phyloP scores from a whole-genome alignment of 2,329 filamentous ascomycete genomes.

The Colletotrichum plurivorum region DNA sequence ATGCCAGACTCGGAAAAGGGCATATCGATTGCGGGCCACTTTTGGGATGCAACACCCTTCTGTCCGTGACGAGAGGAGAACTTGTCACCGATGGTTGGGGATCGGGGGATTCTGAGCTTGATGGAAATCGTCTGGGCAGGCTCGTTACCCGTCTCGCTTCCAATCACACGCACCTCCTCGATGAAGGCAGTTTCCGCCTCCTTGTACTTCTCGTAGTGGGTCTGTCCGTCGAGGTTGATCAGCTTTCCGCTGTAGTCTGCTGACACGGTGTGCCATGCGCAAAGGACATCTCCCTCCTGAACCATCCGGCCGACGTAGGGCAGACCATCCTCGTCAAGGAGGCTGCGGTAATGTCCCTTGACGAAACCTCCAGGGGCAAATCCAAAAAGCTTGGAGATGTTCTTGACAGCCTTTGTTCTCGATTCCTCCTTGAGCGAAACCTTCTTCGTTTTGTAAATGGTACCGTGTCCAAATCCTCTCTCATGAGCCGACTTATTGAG shows the following conservation, averaged over 20 bases:
- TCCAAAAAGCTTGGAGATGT: slow-evolving; percentile 87
- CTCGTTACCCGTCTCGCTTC: slow-evolving; percentile 85
- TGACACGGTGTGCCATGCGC: slow-evolving; percentile 90
- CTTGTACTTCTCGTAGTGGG: slow-evolving; percentile 94
- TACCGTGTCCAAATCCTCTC: slow-evolving; percentile 94
- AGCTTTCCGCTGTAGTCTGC: slow-evolving; percentile 84
- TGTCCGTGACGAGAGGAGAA: slow-evolving; percentile 99
- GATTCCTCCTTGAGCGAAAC: slow-evolving; percentile 87
- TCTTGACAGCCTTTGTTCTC: slow-evolving; percentile 75
- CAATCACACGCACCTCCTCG: slow-evolving; percentile 93
- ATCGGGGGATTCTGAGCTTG: slow-evolving; percentile 92
- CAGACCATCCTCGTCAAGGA: slow-evolving; percentile 89
- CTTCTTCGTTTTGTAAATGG: slow-evolving; percentile 98
- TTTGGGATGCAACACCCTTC: slow-evolving; percentile 96
- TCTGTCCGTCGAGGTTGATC: slow-evolving; percentile 87
- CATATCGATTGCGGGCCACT: slow-evolving; percentile 95
- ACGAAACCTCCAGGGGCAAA: slow-evolving; percentile 85
- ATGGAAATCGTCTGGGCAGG: slow-evolving; percentile 90
- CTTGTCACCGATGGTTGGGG: slow-evolving; percentile 96
- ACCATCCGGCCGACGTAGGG: slow-evolving; percentile 85
- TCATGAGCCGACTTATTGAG: slow-evolving; percentile 98
- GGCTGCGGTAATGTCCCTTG: slow-evolving; percentile 77
- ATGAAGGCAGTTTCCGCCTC: slow-evolving; percentile 90
- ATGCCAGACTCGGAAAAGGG: slow-evolving; percentile 97
- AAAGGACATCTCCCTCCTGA: slow-evolving; percentile 85